phyloP scores from a whole-genome alignment of 2,329 filamentous ascomycete genomes.

The Fusarium musae region DNA sequence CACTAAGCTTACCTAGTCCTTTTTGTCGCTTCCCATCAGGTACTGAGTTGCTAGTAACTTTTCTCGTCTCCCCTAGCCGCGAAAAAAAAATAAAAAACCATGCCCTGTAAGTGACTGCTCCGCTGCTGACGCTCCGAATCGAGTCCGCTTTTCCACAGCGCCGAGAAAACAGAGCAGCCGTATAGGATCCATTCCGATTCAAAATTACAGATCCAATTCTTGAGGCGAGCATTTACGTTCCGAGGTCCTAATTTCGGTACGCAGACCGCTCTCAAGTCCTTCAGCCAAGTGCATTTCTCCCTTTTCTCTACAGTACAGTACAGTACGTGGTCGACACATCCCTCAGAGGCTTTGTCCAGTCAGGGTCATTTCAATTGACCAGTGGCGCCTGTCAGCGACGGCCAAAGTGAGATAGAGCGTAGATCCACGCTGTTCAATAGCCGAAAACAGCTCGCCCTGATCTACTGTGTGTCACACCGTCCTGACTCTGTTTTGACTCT shows the following conservation, averaged over 20 bases:
- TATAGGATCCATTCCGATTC: constrained; percentile 35
- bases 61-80: not conserved
- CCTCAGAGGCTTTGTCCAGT: constrained; percentile 11
- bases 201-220: constrained; percentile 13
- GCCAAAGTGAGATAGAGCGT: constrained; percentile 24
- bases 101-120: constrained; percentile 27
- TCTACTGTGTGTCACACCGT: constrained; percentile 38
- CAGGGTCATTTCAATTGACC: constrained; percentile 26
- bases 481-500: constrained; percentile 6
- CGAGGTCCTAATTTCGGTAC: constrained; percentile 40
- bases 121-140: constrained; percentile 29
- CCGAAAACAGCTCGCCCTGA: constrained; percentile 21
- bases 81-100: not conserved
- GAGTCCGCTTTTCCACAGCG: constrained; percentile 28
- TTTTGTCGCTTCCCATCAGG: not conserved
- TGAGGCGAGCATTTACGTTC: constrained; percentile 19
- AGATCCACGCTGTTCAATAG: constrained; percentile 34
- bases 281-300: not conserved
- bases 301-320: constrained; percentile 5
- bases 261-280: constrained; percentile 2
- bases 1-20: not conserved
- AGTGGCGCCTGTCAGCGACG: constrained; percentile 38
- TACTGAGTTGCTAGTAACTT: not conserved
- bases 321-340: not conserved
- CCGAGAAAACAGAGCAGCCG: constrained; percentile 13